Conservation (phyloP, 148 eudicot species). For the Silene uniflora region DNA sequence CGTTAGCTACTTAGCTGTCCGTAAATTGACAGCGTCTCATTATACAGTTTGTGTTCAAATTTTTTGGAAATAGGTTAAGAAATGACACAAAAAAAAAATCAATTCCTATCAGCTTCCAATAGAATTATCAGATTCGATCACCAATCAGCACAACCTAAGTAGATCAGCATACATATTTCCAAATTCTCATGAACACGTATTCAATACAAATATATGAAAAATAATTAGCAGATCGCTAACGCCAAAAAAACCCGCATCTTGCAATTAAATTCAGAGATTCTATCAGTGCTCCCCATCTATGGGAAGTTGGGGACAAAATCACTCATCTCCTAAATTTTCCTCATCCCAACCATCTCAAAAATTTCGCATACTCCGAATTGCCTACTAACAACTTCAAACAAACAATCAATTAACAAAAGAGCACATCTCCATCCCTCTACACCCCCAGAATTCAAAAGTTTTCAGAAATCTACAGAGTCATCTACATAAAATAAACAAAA, state of each 20-base stretch:
- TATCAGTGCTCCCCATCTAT: not conserved
- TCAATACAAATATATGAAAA: not conserved
- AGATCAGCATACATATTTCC: not conserved
- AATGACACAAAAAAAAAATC: not conserved
- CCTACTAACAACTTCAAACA: not conserved
- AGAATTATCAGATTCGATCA: not conserved
- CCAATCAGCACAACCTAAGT: not conserved
- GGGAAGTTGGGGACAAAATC: not conserved
- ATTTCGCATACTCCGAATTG: not conserved
- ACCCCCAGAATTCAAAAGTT: not conserved
- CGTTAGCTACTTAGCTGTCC: too few species aligned
- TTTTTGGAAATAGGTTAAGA: not conserved
- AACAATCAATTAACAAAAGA: conserved; percentile 4
- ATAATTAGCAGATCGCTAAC: not conserved
- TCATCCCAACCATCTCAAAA: not conserved
- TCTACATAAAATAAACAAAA: not conserved
- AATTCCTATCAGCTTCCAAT: not conserved
- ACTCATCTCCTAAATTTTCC: not conserved
- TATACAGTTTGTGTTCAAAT: too few species aligned
- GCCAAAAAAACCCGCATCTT: not conserved
- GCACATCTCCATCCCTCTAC: conserved; percentile 1
- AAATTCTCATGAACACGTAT: not conserved
- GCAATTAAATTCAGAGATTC: conserved; percentile 6
- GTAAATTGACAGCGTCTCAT: too few species aligned
- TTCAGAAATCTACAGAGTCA: not conserved